Percentiles rank a stretch among this genome's conserved stretches.
phyloP scores from a whole-genome alignment of 345 rosid species.

The Anacardium occidentale region DNA sequence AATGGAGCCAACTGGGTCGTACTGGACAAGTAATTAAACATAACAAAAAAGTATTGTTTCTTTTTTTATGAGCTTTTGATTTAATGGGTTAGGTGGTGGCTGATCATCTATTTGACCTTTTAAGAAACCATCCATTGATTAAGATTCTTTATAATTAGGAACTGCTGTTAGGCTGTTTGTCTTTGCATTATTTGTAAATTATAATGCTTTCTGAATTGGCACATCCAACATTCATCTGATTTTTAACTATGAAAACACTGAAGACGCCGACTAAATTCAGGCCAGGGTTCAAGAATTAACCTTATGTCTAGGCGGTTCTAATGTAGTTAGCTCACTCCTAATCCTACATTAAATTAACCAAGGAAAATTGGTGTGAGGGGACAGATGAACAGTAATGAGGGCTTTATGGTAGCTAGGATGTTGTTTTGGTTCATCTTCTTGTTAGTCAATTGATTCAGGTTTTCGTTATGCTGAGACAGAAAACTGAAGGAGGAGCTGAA shows the following conservation, averaged over 20 bases:
- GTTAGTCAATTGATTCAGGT: neutral
- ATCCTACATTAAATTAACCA: neutral
- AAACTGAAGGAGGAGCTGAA: conserved; percentile 60
- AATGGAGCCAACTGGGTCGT: conserved; percentile 73
- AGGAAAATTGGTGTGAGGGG: neutral
- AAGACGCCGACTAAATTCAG: neutral
- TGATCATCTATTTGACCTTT: neutral
- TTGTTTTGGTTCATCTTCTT: neutral
- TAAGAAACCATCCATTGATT: neutral
- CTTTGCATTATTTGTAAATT: conserved; percentile 1
- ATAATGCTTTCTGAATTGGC: neutral
- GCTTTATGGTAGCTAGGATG: neutral
- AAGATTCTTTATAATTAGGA: neutral
- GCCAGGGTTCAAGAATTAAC: neutral
- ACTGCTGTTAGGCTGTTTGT: conserved; percentile 1
- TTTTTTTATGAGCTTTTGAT: conserved; percentile 40
- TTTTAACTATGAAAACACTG: neutral
- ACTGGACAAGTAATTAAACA: conserved; percentile 76
- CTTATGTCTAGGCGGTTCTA: neutral
- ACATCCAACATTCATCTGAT: neutral
- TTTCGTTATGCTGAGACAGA: conserved; percentile 41
- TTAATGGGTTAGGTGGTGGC: conserved; percentile 25
- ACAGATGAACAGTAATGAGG: no score
- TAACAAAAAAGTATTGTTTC: conserved; percentile 54
- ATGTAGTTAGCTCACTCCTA: neutral